phyloP scores from a whole-genome alignment of 1,284 basidiomycete genomes.

The Retiboletus fuscus region DNA sequence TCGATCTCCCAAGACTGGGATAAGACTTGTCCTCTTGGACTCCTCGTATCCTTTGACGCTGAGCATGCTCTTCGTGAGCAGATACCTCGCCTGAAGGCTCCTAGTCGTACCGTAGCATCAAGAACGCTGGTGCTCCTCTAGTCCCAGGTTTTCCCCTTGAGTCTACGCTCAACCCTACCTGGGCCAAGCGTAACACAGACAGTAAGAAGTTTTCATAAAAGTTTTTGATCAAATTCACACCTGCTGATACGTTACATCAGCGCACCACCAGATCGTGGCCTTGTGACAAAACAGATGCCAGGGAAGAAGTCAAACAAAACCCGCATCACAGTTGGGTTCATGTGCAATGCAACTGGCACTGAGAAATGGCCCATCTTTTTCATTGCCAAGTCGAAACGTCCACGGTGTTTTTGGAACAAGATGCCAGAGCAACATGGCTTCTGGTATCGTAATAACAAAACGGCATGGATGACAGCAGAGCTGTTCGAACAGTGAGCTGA shows the following conservation, averaged over 20 bases:
- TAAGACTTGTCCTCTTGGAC: too few relatives aligned
- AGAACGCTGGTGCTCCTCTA: too few relatives aligned
- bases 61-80: too few relatives aligned
- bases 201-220: too few relatives aligned
- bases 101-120: too few relatives aligned
- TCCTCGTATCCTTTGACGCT: too few relatives aligned
- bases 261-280: not conserved
- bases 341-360: not conserved
- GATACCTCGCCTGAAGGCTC: too few relatives aligned
- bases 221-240: not conserved
- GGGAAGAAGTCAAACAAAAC: not conserved
- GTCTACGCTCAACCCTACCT: too few relatives aligned
- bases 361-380: not conserved
- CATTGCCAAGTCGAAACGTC: not conserved
- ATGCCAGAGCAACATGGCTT: not conserved
- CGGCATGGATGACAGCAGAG: not conserved
- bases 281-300: not conserved
- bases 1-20: too few relatives aligned
- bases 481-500: constrained; percentile 6
- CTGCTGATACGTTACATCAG: not conserved
- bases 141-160: too few relatives aligned
- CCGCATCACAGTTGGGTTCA: not conserved
- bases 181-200: too few relatives aligned
- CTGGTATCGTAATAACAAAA: not conserved
- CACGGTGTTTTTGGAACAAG: not conserved